phyloP scores from a whole-genome alignment of 1,139 yeast species.

The Kazachstania sp. region DNA sequence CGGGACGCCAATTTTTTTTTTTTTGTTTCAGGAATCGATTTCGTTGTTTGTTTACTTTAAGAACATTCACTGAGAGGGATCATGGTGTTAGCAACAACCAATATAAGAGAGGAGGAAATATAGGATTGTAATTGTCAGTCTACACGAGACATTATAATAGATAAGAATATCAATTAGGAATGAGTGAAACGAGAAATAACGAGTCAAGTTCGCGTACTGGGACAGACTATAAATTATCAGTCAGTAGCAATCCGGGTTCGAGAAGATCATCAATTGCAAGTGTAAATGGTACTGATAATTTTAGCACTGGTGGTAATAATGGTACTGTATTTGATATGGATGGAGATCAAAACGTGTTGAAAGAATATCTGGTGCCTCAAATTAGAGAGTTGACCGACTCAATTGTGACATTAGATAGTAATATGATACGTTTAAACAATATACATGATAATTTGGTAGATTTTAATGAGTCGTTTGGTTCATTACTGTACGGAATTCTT shows the following conservation, averaged over 20 bases:
- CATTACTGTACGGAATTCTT: conserved; percentile 52
- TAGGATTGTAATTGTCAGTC: too few species aligned
- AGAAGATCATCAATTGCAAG: conserved; percentile 27
- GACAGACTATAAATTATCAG: conserved; percentile 28
- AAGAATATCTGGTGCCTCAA: conserved; percentile 26
- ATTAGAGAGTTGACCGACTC: conserved; percentile 27
- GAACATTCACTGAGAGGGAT: too few species aligned
- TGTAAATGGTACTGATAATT: conserved; percentile 8
- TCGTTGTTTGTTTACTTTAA: too few species aligned
- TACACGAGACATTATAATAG: too few species aligned
- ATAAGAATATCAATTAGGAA: neutral
- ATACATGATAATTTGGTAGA: conserved; percentile 46
- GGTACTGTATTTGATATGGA: conserved; percentile 1
- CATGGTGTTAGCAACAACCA: too few species aligned
- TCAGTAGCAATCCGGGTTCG: conserved; percentile 30
- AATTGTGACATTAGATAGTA: conserved; percentile 41
- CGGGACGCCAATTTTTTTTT: too few species aligned
- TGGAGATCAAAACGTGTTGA: conserved; percentile 16
- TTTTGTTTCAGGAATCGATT: too few species aligned
- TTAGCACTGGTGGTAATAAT: neutral
- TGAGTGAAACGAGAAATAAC: neutral
- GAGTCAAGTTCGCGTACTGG: conserved; percentile 4
- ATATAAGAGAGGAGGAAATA: too few species aligned
- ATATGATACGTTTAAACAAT: conserved; percentile 40
- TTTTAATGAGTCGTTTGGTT: conserved; percentile 55